Base-by-base conservation (phyloP, 2,329 filamentous ascomycete species). In the Berkeleyomyces basicola region DNA sequence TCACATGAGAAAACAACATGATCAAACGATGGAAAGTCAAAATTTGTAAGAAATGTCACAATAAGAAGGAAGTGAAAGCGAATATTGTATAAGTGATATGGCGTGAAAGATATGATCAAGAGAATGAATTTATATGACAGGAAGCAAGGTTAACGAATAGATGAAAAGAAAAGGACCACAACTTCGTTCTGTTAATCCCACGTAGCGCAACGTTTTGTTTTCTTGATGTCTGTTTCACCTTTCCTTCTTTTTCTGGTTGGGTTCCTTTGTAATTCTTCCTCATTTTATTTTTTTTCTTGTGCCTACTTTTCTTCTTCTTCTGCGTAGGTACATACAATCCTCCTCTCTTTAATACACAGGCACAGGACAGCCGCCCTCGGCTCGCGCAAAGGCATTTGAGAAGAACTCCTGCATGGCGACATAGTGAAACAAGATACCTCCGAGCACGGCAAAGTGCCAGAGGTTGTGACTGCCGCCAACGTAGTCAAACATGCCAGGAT, bases 381-480 rank as follows among this genome's bases (percentile, higher is more conserved):
- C 87, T 65, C 86, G 80, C 67, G 78, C 74, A 73, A 92, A 92
- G 9, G 88, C 88, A 47, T 80, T 81, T 3, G 86, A 80, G 70
- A 99, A 99, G 73, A 99, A 93, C 63, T 90, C 82, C 73, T 96
- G 88, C 92, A 99, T 96, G 16, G 93, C 93, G 31, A 82, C 80
- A 74, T 97, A 99, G 73, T 99, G 93, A 72, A 96, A 97, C n/a
- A 97, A 74, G 64, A 99, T 99, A 9, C 93, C 93, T 14, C 91
- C 90, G 37, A 99, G 77, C 9, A 99, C 93, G 6, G 93, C 93
- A 42, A 95, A 75, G 73, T 99, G 93, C 93, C 93, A 99, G 64
- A 99, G 84, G 73, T 99, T 99, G 75, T 99, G 93, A 72, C 89
- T 95, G 55, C 90, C 91, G 46, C 93, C 93, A 47, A 95, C 80